Evolutionary conservation across 2,329 filamentous ascomycete species (phyloP).

Genomic region (Pseudophaeomoniella oleicola): DNA sequence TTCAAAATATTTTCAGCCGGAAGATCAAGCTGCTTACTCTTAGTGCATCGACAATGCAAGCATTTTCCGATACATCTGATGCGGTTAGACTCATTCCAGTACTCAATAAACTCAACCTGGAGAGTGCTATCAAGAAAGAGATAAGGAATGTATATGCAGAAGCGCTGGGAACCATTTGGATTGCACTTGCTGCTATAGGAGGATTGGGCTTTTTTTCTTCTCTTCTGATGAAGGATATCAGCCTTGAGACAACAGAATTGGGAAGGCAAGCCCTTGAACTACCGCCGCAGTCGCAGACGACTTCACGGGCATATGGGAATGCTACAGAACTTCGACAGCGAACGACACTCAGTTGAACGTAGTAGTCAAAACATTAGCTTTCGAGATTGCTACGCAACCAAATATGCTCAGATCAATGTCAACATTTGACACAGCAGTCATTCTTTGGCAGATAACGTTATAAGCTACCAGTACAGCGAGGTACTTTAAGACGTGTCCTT

Average conservation of each 20-base stretch:
- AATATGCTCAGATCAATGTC: no score
- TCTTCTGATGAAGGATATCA: background rate
- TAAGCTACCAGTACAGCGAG: no score
- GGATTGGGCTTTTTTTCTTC: background rate
- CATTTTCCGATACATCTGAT: background rate
- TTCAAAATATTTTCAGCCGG: constrained; percentile 1
- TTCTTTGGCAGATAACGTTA: no score
- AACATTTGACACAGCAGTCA: no score
- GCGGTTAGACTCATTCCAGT: background rate
- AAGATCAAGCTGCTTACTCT: background rate
- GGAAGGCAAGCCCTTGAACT: background rate
- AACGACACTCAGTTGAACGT: no score
- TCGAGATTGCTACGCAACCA: no score
- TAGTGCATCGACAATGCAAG: background rate
- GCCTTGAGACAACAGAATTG: background rate
- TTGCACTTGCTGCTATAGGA: background rate
- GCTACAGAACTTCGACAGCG: no score
- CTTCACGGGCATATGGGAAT: no score
- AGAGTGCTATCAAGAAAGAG: background rate
- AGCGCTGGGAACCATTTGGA: background rate
- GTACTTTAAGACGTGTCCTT: no score
- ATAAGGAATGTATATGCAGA: background rate
- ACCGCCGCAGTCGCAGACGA: no score
- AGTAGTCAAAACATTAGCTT: no score
- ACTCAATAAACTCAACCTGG: background rate